These are phyloP conservation scores for Candida endomychidarum DNA, from an alignment of 805 yeast species.

Conservation along the genomic window DNA sequence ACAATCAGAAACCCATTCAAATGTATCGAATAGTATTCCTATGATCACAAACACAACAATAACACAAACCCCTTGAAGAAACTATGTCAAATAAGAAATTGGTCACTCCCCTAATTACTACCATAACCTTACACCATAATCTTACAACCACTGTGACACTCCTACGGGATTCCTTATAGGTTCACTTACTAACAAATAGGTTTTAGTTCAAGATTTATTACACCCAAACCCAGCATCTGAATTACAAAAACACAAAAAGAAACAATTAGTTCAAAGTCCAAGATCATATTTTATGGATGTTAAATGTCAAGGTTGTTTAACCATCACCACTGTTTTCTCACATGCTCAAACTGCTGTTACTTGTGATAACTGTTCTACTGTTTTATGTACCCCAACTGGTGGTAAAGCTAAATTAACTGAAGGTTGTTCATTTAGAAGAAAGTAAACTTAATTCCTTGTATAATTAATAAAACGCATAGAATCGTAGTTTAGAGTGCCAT, in stretches of 20 bases:
- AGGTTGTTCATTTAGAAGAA: slow-evolving; percentile 99
- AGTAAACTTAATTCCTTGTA: slow-evolving; percentile 51
- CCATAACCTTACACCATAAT: too few relatives aligned
- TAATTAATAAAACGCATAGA: slow-evolving; percentile 16
- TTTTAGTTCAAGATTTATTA: slow-evolving; percentile 98
- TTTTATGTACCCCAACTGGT: slow-evolving; percentile 98
- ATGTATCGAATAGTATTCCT: too few relatives aligned
- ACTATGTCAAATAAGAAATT: too few relatives aligned
- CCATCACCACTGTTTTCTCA: slow-evolving; percentile 98
- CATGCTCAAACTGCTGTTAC: slow-evolving; percentile 99
- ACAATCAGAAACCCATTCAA: too few relatives aligned
- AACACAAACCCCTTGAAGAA: too few relatives aligned
- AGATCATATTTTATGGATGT: slow-evolving; percentile 99
- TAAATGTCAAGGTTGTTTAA: slow-evolving; percentile 98
- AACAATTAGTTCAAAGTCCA: slow-evolving; percentile 96
- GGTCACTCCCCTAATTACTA: background rate
- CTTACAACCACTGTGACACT: too few relatives aligned
- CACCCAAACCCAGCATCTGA: slow-evolving; percentile 98
- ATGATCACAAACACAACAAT: too few relatives aligned
- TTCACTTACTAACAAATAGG: slow-evolving; percentile 53
- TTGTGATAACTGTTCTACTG: slow-evolving; percentile 98
- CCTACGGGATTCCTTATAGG: too few relatives aligned
- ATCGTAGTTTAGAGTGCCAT: too few relatives aligned
- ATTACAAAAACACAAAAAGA: slow-evolving; percentile 95
- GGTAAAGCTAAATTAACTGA: slow-evolving; percentile 99